phyloP scores from a whole-genome alignment of 1,284 basidiomycete genomes.

The Takashimella tepidaria region DNA sequence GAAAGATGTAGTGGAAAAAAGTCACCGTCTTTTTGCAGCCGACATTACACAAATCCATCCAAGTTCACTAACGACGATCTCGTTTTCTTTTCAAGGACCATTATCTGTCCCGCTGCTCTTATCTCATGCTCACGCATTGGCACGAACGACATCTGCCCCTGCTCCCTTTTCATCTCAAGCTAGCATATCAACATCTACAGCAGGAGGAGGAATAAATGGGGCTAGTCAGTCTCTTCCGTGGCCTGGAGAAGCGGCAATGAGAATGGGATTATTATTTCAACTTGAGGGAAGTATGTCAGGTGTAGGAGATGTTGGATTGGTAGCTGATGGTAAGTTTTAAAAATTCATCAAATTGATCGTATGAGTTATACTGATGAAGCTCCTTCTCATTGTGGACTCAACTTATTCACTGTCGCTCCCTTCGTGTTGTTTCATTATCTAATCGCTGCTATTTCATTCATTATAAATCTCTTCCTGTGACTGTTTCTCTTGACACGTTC shows the following conservation, averaged over 20 bases:
- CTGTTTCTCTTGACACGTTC: too few relatives aligned
- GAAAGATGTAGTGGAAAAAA: too few relatives aligned
- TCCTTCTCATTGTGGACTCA: too few relatives aligned
- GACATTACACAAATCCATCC: too few relatives aligned
- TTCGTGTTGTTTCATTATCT: too few relatives aligned
- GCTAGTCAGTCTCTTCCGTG: slow-evolving; percentile 34
- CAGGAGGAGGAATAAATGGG: slow-evolving; percentile 16
- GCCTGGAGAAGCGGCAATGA: slow-evolving; percentile 41
- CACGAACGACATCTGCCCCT: slow-evolving; percentile 37
- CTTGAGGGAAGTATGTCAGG: slow-evolving; percentile 40
- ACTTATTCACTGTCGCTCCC: too few relatives aligned
- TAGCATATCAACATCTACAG: background rate
- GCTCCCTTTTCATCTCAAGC: slow-evolving; percentile 19
- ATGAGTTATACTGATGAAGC: background rate
- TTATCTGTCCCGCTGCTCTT: slow-evolving; percentile 25
- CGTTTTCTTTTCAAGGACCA: slow-evolving; percentile 17
- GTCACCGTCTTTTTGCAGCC: too few relatives aligned
- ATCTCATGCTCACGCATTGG: slow-evolving; percentile 33
- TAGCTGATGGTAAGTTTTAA: slow-evolving; percentile 27
- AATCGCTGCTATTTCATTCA: too few relatives aligned
- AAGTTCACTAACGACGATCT: too few relatives aligned
- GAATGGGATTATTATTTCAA: slow-evolving; percentile 40
- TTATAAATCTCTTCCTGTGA: too few relatives aligned
- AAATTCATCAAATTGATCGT: background rate
- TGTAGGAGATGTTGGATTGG: slow-evolving; percentile 31